These are phyloP conservation scores for Populus alba DNA, from an alignment of 345 rosid species.

Conservation along the genomic window DNA sequence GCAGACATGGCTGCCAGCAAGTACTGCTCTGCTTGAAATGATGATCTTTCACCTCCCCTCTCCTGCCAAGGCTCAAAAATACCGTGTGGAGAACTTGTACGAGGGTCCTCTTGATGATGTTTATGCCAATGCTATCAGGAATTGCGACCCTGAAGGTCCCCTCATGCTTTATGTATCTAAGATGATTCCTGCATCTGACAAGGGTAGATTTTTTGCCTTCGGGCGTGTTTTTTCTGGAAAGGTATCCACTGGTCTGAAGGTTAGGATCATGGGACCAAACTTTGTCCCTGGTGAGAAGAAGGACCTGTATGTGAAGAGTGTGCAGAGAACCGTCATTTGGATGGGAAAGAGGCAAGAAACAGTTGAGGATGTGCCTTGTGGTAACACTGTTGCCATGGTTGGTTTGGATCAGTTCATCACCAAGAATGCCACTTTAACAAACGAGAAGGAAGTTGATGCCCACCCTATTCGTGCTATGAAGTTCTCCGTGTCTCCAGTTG, in stretches of 20 bases:
- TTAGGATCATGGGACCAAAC: conserved; percentile 91
- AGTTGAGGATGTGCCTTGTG: conserved; percentile 85
- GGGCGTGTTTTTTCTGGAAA: conserved; percentile 79
- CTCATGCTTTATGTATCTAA: conserved; percentile 86
- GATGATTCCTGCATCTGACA: conserved; percentile 91
- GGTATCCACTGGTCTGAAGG: conserved; percentile 76
- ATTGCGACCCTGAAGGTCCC: conserved; percentile 78
- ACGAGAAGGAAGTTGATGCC: conserved; percentile 81
- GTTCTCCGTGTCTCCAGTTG: conserved; percentile 84
- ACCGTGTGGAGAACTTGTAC: conserved; percentile 85
- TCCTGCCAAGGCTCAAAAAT: conserved; percentile 63
- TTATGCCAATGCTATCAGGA: conserved; percentile 68
- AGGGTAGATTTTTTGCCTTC: conserved; percentile 85
- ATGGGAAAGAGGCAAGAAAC: conserved; percentile 90
- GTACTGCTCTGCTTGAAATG: conserved; percentile 74
- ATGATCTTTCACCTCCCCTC: conserved; percentile 82
- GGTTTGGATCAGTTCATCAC: conserved; percentile 77
- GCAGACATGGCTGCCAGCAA: conserved; percentile 92
- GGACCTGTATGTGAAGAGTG: conserved; percentile 59
- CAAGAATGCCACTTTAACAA: conserved; percentile 76
- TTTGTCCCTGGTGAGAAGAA: conserved; percentile 81
- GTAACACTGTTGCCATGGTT: conserved; percentile 84
- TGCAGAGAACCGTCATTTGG: conserved; percentile 86
- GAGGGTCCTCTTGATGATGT: conserved; percentile 82
- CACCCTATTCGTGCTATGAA: conserved; percentile 91